Evolutionary conservation across 306 rosid species (phyloP), one percentile per base, ranked within the genome.

Genomic region (peach (Prunus persica)): DNA sequence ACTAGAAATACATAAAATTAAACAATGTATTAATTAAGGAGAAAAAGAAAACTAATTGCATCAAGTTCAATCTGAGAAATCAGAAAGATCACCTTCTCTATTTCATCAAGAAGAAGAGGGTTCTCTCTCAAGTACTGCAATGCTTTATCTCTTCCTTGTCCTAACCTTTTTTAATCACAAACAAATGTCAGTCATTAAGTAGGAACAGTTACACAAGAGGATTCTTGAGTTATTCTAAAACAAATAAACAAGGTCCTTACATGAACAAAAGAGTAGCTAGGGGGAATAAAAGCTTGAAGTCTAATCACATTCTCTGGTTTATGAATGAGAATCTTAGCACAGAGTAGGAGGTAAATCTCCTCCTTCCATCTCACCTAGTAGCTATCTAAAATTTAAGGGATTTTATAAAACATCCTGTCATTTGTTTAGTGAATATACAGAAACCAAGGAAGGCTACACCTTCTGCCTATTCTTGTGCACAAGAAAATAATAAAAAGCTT

Each of bases 101-200:
- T 82, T 83, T 92, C 99, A 67, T 90, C 93, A 52, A 80, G 81
- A 82, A 95, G 85, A 79, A 71, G 73, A 22, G 96, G 86, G 76
- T 89, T 92, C 76, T 95, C 99, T 77, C 84, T 90, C 77, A 90
- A 84, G 88, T 86, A 95, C 78, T 90, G 97, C 54, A 92, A 73
- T 77, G 99, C 88, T 87, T 76, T 92, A 78, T 95, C 99, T 80
- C 99, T 90, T 83, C 97, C 99, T 79, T 95, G 99, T 73, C 99
- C 99, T 82, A 95, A 83, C 89, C 97, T 95, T 83, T 84, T 69
- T 71, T 65, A 58, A 64, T 61, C 19, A 71, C 9, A 65, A 69
- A 68, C 81, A 68, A 74, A 67, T 34, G 71, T 14, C 54, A 52
- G 22, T 65, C 67, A 52, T 79, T 78, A 77, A 22, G 8, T 6